Percentiles rank a stretch among this genome's conserved stretches.
phyloP scores from a whole-genome alignment of 306 rosid genomes.

The Casuarina cunninghamiana region DNA sequence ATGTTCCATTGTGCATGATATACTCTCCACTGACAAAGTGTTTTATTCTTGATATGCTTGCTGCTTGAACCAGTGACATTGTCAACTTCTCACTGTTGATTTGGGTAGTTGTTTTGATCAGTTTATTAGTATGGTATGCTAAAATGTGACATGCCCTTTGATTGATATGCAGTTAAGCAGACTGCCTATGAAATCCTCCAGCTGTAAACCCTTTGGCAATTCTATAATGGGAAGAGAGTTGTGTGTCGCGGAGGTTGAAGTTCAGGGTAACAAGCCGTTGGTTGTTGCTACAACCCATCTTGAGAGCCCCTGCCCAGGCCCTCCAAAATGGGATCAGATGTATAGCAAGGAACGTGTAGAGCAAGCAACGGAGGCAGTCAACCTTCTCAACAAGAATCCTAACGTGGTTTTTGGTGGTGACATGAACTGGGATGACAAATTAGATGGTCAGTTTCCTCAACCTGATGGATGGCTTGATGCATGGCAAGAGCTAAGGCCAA shows the following conservation, averaged over 20 bases:
- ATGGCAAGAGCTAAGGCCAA: constrained; percentile 64
- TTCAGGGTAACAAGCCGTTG: constrained; percentile 43
- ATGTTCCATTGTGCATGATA: not conserved
- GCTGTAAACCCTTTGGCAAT: constrained; percentile 56
- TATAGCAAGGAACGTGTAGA: constrained; percentile 83
- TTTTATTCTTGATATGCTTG: not conserved
- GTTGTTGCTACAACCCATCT: constrained; percentile 92
- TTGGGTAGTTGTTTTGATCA: not conserved
- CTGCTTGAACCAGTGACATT: not conserved
- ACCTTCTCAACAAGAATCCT: constrained; percentile 53
- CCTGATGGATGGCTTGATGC: constrained; percentile 78
- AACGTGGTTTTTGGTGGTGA: constrained; percentile 89
- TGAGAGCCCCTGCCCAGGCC: constrained; percentile 87
- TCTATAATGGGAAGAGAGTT: constrained; percentile 89
- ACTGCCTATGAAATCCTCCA: constrained; percentile 66
- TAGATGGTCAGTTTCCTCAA: constrained; percentile 74
- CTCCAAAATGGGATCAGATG: constrained; percentile 96
- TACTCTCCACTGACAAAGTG: not conserved
- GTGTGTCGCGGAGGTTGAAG: constrained; percentile 74
- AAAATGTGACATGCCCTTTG: not conserved
- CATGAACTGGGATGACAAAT: constrained; percentile 96
- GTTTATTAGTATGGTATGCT: not conserved
- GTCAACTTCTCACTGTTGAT: not conserved
- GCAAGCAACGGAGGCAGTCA: constrained; percentile 73
- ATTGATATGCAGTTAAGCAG: constrained; percentile 70